Evolutionary conservation across 805 yeast species (phyloP).

Genomic region (Lipomyces lipofer): DNA sequence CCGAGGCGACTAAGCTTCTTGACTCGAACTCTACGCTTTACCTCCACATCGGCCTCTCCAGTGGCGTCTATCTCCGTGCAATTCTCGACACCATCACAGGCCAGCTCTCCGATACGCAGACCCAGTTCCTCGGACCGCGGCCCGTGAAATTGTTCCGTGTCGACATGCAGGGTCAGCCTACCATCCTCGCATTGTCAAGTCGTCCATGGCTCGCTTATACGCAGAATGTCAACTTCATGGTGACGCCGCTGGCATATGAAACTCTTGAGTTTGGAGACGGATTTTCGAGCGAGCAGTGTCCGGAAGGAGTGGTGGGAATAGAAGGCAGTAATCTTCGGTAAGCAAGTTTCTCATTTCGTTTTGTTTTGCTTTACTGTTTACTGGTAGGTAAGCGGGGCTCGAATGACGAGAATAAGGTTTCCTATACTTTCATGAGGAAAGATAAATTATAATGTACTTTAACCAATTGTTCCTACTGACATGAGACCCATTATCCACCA

Average conservation of each 20-base stretch:
- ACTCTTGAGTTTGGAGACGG: slow-evolving; percentile 48
- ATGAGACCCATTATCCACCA: neutral
- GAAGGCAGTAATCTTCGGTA: slow-evolving; percentile 49
- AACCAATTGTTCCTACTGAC: slow-evolving; percentile 32
- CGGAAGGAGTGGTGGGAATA: slow-evolving; percentile 65
- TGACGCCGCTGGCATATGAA: slow-evolving; percentile 51
- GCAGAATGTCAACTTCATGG: slow-evolving; percentile 40
- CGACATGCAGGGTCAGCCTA: slow-evolving; percentile 38
- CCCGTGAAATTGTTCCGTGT: slow-evolving; percentile 55
- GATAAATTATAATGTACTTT: slow-evolving; percentile 1
- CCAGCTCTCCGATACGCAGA: slow-evolving; percentile 59
- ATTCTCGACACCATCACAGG: slow-evolving; percentile 61
- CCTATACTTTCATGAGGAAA: slow-evolving; percentile 20
- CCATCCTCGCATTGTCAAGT: slow-evolving; percentile 53
- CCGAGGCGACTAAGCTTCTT: slow-evolving; percentile 19
- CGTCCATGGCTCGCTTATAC: slow-evolving; percentile 57
- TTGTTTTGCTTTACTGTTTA: slow-evolving; percentile 11
- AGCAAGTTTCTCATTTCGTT: neutral
- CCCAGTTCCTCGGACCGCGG: slow-evolving; percentile 70
- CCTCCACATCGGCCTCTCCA: slow-evolving; percentile 78
- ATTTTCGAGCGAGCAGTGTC: slow-evolving; percentile 63
- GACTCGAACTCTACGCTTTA: slow-evolving; percentile 34
- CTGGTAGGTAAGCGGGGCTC: slow-evolving; percentile 36
- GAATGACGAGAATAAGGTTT: slow-evolving; percentile 28
- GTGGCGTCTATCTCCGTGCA: slow-evolving; percentile 75